Base-by-base conservation (phyloP, 306 rosid genomes). In the Citrullus amarus region DNA sequence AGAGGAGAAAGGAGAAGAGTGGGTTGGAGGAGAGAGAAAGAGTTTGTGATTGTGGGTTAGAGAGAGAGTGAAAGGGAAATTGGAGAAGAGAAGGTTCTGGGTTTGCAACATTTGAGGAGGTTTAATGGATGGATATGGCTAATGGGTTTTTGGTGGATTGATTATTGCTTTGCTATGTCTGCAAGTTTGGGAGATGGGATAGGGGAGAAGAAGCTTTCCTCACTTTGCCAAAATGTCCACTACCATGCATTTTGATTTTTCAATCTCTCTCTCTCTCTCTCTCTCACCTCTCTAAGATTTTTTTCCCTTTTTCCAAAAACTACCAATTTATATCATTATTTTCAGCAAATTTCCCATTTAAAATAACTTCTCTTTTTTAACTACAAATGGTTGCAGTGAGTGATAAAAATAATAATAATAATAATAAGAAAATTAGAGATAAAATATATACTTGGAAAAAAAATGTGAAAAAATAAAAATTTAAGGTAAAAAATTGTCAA, bases 61-160 rank as follows among this genome's bases (percentile, higher is more conserved):
- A 65, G 80, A 67, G 76, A 61, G 83, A 76, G 84, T 48, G 54
- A 48, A 5, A 6, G 78, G 79, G 83, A 81, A 68, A 58, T 55
- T 80, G 83, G 87, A 39, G 80, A 82, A 57, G 86, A 87, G 87
- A 81, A 80, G 60, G 79, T 82, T 83, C 41, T 79, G 83, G 72
- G 88, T 77, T 34, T 85, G 89, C 90, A 85, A 85, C 97, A 92
- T 92, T 80, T 68, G 82, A 76, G 68, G 38, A 10, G 9, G 62
- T 56, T 76, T 53, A 8, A 48, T 48, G 54, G 54, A 48, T 8
- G 73, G 73, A 66, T 66, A 66, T 66, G 74, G 73, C 5, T 6
- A 3, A 17, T 38, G 73, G 50, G 28, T 14, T 66, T 66, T 66
- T 63, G 66, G 9, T 58, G 32, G 63, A 22, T 58, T 20, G 32